Conservation (phyloP, 805 yeast genomes). For the Candida verbasci region DNA sequence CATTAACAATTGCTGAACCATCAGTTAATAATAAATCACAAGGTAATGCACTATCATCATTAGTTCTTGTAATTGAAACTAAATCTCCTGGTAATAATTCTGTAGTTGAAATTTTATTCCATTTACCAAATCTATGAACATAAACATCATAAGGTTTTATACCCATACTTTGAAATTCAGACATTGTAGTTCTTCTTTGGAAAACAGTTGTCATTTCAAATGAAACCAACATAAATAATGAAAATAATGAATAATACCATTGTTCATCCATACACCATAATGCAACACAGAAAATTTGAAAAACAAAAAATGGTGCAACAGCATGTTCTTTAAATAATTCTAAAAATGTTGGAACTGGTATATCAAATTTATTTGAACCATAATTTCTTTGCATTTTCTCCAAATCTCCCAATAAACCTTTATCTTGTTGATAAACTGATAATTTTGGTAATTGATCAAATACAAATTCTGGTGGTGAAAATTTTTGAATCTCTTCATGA, state of each 20-base stretch:
- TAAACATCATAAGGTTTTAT: slow-evolving; percentile 82
- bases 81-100: slow-evolving; percentile 88
- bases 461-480: slow-evolving; percentile 79
- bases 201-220: slow-evolving; percentile 93
- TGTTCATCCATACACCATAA: slow-evolving; percentile 95
- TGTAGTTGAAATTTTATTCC: slow-evolving; percentile 68
- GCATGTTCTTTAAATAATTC: slow-evolving; percentile 97
- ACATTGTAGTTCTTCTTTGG: slow-evolving; percentile 92
- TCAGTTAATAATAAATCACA: slow-evolving; percentile 84
- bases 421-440: slow-evolving; percentile 48
- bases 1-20: slow-evolving; percentile 94
- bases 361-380: slow-evolving; percentile 87
- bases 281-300: slow-evolving; percentile 93
- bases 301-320: slow-evolving; percentile 95
- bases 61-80: slow-evolving; percentile 82
- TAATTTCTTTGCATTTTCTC: slow-evolving; percentile 50
- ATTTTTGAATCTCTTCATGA: slow-evolving; percentile 47
- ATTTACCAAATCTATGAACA: slow-evolving; percentile 63
- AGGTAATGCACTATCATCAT: slow-evolving; percentile 88
- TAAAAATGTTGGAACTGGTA: slow-evolving; percentile 86
- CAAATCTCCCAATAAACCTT: slow-evolving; percentile 56
- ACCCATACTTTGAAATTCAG: slow-evolving; percentile 96
- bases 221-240: slow-evolving; percentile 84
- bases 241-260: slow-evolving; percentile 93
- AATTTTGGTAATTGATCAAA: slow-evolving; percentile 59